These are phyloP conservation scores for Xerocomellus dryophilus DNA, from an alignment of 768 basidiomycete species.

Conservation along the genomic window DNA sequence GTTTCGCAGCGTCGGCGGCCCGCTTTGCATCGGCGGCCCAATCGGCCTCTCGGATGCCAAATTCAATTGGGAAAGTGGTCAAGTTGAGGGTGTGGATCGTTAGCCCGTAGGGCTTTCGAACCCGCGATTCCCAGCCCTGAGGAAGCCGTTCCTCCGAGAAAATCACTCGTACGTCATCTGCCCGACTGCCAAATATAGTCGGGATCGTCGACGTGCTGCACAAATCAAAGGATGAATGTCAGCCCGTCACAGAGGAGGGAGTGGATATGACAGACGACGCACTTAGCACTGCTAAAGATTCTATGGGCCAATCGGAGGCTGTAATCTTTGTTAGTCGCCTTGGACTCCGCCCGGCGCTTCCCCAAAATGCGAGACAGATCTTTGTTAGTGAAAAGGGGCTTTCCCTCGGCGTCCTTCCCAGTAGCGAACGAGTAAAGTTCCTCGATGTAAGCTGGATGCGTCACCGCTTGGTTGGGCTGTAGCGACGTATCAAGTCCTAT, in stretches of 20 bases:
- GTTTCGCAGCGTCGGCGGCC: neutral
- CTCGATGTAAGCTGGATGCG: slow-evolving; percentile 48
- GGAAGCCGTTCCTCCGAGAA: slow-evolving; percentile 67
- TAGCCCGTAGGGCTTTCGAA: slow-evolving; percentile 51
- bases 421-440: slow-evolving; percentile 57
- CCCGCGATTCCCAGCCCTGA: slow-evolving; percentile 65
- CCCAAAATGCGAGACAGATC: slow-evolving; percentile 59
- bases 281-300: slow-evolving; percentile 69
- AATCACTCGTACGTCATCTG: slow-evolving; percentile 50
- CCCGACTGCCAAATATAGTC: slow-evolving; percentile 60
- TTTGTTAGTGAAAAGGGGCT: slow-evolving; percentile 46
- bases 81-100: slow-evolving; percentile 56
- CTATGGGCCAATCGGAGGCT: slow-evolving; percentile 49
- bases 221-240: neutral
- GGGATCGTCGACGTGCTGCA: slow-evolving; percentile 60
- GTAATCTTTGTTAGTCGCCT: slow-evolving; percentile 52
- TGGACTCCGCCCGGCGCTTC: slow-evolving; percentile 59
- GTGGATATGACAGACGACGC: slow-evolving; percentile 19
- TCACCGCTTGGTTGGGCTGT: slow-evolving; percentile 51
- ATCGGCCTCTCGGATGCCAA: slow-evolving; percentile 14
- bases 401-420: slow-evolving; percentile 51
- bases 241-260: neutral
- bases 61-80: neutral
- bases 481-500: slow-evolving; percentile 52
- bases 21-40: neutral